Conservation (phyloP, 139 green algal species). For the Raphidocelis subcapitata region DNA sequence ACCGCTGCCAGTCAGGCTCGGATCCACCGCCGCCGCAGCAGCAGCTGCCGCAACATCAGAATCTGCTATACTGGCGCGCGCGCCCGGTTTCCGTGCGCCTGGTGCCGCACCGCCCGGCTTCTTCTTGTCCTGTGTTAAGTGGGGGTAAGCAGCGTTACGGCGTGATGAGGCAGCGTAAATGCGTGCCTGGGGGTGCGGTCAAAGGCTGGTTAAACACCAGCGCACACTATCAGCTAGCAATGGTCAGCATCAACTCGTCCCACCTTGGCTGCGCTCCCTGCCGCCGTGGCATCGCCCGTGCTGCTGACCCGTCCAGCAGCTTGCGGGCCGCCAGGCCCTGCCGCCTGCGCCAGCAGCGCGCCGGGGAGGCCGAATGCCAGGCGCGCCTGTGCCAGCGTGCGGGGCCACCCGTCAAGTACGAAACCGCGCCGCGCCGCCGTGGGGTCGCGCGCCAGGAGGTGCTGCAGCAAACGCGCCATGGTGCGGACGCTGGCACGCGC, state of each 20-base stretch:
- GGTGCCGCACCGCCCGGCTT: background rate
- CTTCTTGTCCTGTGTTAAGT: slow-evolving; percentile 17
- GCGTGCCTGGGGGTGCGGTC: too few species aligned
- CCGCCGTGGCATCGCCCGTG: too few species aligned
- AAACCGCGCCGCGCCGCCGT: slow-evolving; percentile 11
- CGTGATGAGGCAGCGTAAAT: background rate
- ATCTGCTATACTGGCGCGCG: too few species aligned
- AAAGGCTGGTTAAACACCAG: background rate
- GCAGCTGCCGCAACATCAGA: background rate
- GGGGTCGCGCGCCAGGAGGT: slow-evolving; percentile 16
- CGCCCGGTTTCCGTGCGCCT: background rate
- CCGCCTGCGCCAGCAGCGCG: background rate
- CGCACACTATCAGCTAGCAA: too few species aligned
- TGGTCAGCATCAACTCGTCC: too few species aligned
- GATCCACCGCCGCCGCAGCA: background rate
- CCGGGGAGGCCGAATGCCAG: background rate
- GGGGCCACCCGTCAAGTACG: slow-evolving; percentile 24
- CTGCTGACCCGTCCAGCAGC: too few species aligned
- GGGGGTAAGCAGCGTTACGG: too few species aligned
- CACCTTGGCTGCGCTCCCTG: too few species aligned
- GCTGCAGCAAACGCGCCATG: slow-evolving; percentile 11
- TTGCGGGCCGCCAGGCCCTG: background rate
- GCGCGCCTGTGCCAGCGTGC: background rate
- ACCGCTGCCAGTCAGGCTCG: background rate
- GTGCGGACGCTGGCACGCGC: background rate